Evolutionary conservation across 352 stramenopile species (phyloP), one percentile per base, ranked within the genome.

Genomic region (Elongisporangium prolatum): DNA sequence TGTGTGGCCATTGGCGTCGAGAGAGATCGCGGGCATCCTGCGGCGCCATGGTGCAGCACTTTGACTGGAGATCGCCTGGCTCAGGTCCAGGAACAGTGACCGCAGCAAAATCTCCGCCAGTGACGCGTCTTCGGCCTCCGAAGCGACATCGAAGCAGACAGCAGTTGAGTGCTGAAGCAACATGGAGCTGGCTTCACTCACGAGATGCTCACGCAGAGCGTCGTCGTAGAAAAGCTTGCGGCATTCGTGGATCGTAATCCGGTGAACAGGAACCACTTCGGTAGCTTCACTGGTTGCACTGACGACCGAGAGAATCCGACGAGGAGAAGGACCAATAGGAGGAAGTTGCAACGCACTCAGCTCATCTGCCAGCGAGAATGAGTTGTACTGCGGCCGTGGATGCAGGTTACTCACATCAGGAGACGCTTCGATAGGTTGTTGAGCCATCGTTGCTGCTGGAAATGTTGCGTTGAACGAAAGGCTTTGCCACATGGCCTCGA

Each of bases 401-500:
- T 60, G 25, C 8, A 21, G 18, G 52, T 48, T 10, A n/a, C n/a
- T 56, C 11, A 6, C n/a, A n/a, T n/a, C n/a, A 21, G 20, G 25
- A 44, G 47, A 47, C 61, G 53, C 17, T 21, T 54, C 13, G 59
- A 37, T n/a, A 64, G 54, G 38, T 21, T 22, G 18, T 51, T 47
- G 22, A 73, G 57, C 2, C 51, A 16, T 34, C 18, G 25, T n/a
- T 54, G 9, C 22, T 11, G 3, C n/a, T 37, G 20, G 25, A 3
- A 53, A 48, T 50, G 50, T 2, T 2, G 77, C 68, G 28, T 74
- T 81, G 6, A 83, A 56, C 5, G 52, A 53, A 28, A 86, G 50
- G 28, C 67, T 74, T 21, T 84, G 64, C 80, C 80, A 89, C 75
- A 89, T 89, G 47, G 70, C 71, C 48, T 89, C 80, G 11, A 89